Evolutionary conservation across 352 stramenopile genomes (phyloP), one percentile per base, ranked within the genome.

Genomic region (Bremia lactucae): DNA sequence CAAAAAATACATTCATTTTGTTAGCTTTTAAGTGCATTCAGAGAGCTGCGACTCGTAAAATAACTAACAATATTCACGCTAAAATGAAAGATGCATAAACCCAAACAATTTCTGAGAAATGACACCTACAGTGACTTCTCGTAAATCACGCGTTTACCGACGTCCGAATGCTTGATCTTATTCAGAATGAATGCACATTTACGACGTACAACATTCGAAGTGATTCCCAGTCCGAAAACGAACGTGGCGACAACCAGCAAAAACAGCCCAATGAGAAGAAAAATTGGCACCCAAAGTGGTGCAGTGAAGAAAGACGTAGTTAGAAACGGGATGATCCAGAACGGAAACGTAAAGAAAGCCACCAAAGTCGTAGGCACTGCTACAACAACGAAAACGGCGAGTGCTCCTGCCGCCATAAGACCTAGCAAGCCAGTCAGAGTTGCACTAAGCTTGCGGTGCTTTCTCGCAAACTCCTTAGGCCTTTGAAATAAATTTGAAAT

Each of bases 311-410:
- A 87, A 25, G 66, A 60, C 14, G 71, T 78, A 20, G 64, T 50
- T 42, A 87, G 33, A 59, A 90, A 80, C 50, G 78, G 78, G 15
- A 90, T 55, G 62, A 90, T 87, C 78, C 78, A 90, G 52, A 90
- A 71, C 42, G 78, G 78, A 46, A 87, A 73, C 59, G 78, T 90
- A 53, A 90, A 83, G 19, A 72, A 65, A 5, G 74, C 74, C 34
- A 90, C 52, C 14, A 77, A 45, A 21, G 70, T 70, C 21, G 72
- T 85, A 4, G 78, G 78, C 24, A 90, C 62, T 2, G 78, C 78
- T 31, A 90, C 49, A n/a, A 67, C 44, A 42, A 87, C 42, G 44
- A 90, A 87, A 29, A 82, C 42, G 18, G 63, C 68, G 19, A 73
- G 54, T 8, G 54, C 53, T 26, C 72, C 71, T 22, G 74, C 74